These are phyloP conservation scores for Podospora pseudoanserina DNA, from an alignment of 495 filamentous ascomycete species.

Conservation along the genomic window DNA sequence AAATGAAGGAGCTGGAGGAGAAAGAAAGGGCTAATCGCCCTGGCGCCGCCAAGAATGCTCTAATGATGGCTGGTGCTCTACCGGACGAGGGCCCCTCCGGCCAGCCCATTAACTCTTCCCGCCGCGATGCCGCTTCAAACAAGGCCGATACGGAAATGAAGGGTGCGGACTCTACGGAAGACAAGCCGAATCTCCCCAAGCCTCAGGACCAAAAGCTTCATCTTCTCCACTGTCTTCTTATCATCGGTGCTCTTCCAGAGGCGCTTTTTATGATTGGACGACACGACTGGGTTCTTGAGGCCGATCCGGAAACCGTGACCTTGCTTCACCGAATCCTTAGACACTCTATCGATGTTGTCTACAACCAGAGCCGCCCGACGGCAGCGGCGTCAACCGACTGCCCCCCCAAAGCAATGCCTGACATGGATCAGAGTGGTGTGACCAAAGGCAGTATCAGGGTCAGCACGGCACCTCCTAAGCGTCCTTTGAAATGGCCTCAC, in stretches of 20 bases:
- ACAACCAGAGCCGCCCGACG: constrained; percentile 34
- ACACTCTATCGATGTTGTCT: constrained; percentile 62
- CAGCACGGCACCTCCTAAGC: constrained; percentile 51
- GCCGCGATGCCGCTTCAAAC: constrained; percentile 36
- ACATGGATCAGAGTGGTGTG: constrained; percentile 58
- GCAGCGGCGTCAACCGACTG: constrained; percentile 25
- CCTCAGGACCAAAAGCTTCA: constrained; percentile 86
- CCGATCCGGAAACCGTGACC: constrained; percentile 64
- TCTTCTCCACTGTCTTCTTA: constrained; percentile 78
- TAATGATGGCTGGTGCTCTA: constrained; percentile 83
- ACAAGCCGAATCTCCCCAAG: constrained; percentile 63
- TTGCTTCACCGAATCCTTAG: constrained; percentile 76
- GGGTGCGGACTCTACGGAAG: constrained; percentile 47
- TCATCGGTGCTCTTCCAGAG: constrained; percentile 90
- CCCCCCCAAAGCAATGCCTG: constrained; percentile 48
- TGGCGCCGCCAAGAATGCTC: constrained; percentile 70
- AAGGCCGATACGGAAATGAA: constrained; percentile 52
- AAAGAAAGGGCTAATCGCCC: constrained; percentile 63
- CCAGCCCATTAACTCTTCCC: constrained; percentile 15
- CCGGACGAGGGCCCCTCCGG: constrained; percentile 63
- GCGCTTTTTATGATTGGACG: constrained; percentile 87
- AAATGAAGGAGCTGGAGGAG: constrained; percentile 74
- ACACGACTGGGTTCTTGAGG: constrained; percentile 86
- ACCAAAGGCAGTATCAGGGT: constrained; percentile 64
- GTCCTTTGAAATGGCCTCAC: constrained; percentile 71